Percentiles rank a stretch among this genome's conserved stretches.
phyloP scores from a whole-genome alignment of 129 eudicot genomes.

The Escallonia rubra region DNA sequence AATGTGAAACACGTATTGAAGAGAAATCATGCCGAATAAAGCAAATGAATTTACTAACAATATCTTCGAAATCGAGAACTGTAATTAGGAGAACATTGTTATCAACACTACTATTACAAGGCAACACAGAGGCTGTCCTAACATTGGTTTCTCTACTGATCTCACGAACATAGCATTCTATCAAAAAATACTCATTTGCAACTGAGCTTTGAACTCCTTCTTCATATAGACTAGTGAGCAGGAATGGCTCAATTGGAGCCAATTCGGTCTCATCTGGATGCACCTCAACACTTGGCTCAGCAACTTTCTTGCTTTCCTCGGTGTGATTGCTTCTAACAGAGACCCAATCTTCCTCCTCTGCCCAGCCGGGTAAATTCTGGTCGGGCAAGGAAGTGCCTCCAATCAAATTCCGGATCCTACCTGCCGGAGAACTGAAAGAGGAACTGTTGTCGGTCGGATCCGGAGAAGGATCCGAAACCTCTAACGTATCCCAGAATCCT shows the following conservation, averaged over 20 bases:
- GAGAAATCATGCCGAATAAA: background rate
- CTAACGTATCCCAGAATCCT: constrained; percentile 58
- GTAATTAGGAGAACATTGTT: constrained; percentile 16
- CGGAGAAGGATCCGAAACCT: constrained; percentile 27
- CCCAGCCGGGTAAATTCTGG: constrained; percentile 38
- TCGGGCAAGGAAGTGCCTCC: background rate
- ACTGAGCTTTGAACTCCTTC: constrained; percentile 24
- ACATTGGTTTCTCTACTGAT: background rate
- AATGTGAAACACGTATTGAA: background rate
- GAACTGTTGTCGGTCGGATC: constrained; percentile 4
- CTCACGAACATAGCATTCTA: constrained; percentile 6
- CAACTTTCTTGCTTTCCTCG: constrained; percentile 17
- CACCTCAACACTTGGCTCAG: background rate
- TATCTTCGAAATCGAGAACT: constrained; percentile 14
- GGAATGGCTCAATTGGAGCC: background rate
- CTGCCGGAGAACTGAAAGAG: constrained; percentile 27
- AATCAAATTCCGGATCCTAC: constrained; percentile 45
- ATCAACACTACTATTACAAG: no score
- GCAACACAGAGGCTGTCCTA: background rate
- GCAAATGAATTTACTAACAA: constrained; percentile 6
- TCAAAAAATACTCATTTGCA: constrained; percentile 19
- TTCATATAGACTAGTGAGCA: background rate
- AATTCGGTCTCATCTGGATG: background rate
- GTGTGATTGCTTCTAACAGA: constrained; percentile 36
- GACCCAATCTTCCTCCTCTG: constrained; percentile 59